Evolutionary conservation across 1,284 basidiomycete genomes (phyloP).

Genomic region (Cutaneotrichosporon dermatis): DNA sequence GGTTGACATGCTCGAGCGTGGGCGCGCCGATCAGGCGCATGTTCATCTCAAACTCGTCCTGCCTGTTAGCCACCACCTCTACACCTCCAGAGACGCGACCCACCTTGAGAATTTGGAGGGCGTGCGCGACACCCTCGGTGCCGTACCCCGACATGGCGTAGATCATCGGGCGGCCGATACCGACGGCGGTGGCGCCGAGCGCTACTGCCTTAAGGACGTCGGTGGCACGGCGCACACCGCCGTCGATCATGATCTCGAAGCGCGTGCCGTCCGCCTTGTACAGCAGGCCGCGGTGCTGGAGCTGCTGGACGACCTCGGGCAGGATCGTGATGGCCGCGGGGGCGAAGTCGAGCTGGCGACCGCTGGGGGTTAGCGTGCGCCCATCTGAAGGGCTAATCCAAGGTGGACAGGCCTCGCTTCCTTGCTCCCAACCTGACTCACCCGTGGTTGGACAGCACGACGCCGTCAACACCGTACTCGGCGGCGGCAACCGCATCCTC

Average conservation of each 20-base stretch:
- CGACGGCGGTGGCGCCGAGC: conserved; percentile 76
- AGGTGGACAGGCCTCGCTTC: too few species aligned
- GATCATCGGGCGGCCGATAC: conserved; percentile 71
- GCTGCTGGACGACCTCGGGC: conserved; percentile 73
- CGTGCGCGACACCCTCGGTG: conserved; percentile 68
- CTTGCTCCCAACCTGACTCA: neutral
- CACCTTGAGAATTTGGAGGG: conserved; percentile 71
- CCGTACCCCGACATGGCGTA: conserved; percentile 90
- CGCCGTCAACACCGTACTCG: conserved; percentile 71
- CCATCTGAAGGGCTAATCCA: too few species aligned
- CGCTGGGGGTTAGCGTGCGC: conserved; percentile 37
- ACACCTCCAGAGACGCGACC: too few species aligned
- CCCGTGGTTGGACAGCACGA: conserved; percentile 58
- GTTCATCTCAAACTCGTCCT: conserved; percentile 95
- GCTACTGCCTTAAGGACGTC: conserved; percentile 92
- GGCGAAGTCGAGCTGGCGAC: conserved; percentile 85
- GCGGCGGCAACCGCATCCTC: conserved; percentile 89
- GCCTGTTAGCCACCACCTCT: neutral
- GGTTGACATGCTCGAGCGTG: conserved; percentile 69
- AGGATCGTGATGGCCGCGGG: conserved; percentile 86
- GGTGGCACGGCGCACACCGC: conserved; percentile 82
- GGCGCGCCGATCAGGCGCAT: conserved; percentile 80
- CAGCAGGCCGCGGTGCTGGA: conserved; percentile 62
- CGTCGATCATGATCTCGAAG: conserved; percentile 87
- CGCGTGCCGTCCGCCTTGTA: conserved; percentile 44